Percentiles rank a stretch among this genome's conserved stretches.
These are phyloP conservation scores for Cenchrus fungigraminus DNA, from an alignment of 176 grass and related monocot species.

Conservation along the genomic window DNA sequence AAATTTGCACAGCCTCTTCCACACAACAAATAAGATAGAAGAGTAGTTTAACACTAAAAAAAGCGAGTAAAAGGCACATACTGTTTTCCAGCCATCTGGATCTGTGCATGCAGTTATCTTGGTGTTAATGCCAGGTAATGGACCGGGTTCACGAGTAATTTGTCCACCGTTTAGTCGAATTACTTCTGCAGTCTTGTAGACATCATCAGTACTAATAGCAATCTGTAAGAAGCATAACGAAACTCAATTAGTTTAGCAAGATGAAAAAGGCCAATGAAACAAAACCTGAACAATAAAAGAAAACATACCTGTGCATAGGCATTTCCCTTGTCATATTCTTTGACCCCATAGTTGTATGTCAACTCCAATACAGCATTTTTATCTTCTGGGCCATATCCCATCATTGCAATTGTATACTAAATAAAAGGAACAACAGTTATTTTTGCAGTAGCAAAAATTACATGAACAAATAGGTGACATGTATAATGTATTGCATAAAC, in stretches of 20 bases:
- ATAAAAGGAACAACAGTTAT: constrained; percentile 10
- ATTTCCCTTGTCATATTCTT: constrained; percentile 89
- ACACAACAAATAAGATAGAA: not conserved
- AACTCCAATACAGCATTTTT: constrained; percentile 93
- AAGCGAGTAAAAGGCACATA: constrained; percentile 49
- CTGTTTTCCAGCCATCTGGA: constrained; percentile 98
- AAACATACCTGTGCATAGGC: constrained; percentile 92
- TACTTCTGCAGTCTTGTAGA: constrained; percentile 90
- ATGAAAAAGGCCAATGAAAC: constrained; percentile 14
- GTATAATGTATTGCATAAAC: not conserved
- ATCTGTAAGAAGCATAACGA: constrained; percentile 57
- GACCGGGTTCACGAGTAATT: constrained; percentile 87
- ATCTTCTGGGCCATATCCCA: constrained; percentile 99
- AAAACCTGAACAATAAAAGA: constrained; percentile 11
- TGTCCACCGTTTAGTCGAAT: constrained; percentile 74
- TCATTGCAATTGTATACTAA: constrained; percentile 93
- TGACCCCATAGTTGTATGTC: constrained; percentile 92
- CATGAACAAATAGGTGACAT: not conserved
- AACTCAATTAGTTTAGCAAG: not conserved
- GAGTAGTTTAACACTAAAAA: constrained; percentile 10
- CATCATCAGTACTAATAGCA: constrained; percentile 97
- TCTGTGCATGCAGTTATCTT: constrained; percentile 93
- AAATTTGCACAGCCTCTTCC: not conserved
- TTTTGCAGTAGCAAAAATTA: constrained; percentile 15
- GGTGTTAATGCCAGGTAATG: constrained; percentile 90